Evolutionary conservation across 192 early-diverging fungal species (phyloP), one percentile per base, ranked within the genome.

Genomic region (Paraglomus occultum): DNA sequence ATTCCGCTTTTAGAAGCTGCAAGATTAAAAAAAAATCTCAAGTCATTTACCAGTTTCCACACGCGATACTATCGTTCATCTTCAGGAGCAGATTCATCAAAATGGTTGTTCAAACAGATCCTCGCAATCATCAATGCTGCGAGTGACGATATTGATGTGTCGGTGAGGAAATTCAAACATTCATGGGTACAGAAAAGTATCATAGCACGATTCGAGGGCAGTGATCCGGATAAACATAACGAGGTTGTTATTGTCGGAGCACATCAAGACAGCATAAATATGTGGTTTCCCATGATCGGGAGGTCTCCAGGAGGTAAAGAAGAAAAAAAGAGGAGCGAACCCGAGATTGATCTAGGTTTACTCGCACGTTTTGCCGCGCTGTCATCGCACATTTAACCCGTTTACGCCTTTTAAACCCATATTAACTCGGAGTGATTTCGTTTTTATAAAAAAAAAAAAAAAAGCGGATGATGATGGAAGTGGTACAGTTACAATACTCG

Each of bases 261-360:
- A 42, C 96, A 99, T 76, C 92, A 94, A 75, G 95, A 97, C 67
- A 91, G 90, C 39, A 80, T 95, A 46, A 95, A 96, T 73, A 81
- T 87, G 80, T 91, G 85, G 88, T 77, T 93, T 44, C 95, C 95
- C 20, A 79, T 70, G 55, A 89, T 73, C 71, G 92, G 91, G 18
- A 82, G 88, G 6, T 80, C 91, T 3, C 93, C 91, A 44, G 93
- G 92, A 15, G 91, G 89, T 55, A 82, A 84, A 52, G n/a, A n/a
- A 31, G 31, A 31, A 75, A 79, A 31, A 31, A 31, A 31, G 3
- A 31, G 1, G 31, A 31, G 31, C 31, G 31, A 31, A n/a, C n/a
- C 31, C 3, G 31, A 31, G 31, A 31, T 31, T 31, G 31, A 31
- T 31, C 31, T 31, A 31, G 31, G n/a, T n/a, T n/a, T 31, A 31